Evolutionary conservation across 1,284 basidiomycete species (phyloP).

Genomic region (Irpex sp.): DNA sequence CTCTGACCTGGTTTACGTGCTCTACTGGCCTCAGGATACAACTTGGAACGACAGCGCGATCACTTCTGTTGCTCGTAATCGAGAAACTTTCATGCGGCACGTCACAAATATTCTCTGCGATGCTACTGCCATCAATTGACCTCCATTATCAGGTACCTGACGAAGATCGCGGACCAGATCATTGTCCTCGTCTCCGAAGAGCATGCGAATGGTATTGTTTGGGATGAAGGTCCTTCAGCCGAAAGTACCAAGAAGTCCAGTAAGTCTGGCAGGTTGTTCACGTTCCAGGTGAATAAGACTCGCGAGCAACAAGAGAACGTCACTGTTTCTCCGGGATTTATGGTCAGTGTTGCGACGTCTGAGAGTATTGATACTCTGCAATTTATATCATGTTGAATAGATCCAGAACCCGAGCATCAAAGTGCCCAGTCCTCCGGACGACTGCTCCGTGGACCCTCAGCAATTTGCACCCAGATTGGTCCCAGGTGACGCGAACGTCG

Average conservation of each 20-base stretch:
- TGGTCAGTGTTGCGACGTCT: no score
- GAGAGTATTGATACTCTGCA: no score
- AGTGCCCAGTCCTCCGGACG: neutral
- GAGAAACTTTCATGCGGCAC: constrained; percentile 61
- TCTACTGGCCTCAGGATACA: constrained; percentile 60
- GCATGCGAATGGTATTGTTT: constrained; percentile 40
- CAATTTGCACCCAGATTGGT: constrained; percentile 18
- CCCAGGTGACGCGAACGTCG: constrained; percentile 19
- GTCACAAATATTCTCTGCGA: neutral
- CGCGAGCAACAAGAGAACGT: constrained; percentile 57
- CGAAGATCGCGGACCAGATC: constrained; percentile 52
- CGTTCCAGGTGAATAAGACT: constrained; percentile 53
- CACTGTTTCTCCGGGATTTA: constrained; percentile 36
- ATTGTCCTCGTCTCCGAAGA: constrained; percentile 43
- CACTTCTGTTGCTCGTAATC: constrained; percentile 44
- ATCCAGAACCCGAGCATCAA: neutral
- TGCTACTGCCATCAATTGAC: neutral
- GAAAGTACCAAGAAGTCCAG: constrained; percentile 25
- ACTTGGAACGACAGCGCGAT: constrained; percentile 54
- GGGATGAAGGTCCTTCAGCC: constrained; percentile 25
- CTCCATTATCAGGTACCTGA: constrained; percentile 42
- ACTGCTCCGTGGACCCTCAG: neutral
- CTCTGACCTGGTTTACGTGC: constrained; percentile 34
- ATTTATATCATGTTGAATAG: neutral
- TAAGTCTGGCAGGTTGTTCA: constrained; percentile 41